Conservation (phyloP, 2,329 filamentous ascomycete genomes). For the Mollisiaceae sp. region DNA sequence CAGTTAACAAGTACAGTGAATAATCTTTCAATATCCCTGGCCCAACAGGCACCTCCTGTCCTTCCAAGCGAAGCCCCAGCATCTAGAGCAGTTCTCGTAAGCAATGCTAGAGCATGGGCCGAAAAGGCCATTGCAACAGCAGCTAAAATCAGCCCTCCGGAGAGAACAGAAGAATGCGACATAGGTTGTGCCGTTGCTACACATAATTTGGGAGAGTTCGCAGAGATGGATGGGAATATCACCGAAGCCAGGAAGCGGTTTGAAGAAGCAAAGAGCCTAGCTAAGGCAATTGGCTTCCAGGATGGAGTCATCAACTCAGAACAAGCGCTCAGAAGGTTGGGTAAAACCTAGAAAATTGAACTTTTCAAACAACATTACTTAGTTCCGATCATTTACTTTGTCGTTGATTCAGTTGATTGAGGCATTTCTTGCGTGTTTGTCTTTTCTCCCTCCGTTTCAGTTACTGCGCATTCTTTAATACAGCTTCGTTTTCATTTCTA, state of each 20-base stretch:
- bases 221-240: conserved; percentile 71
- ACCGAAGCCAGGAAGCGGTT: conserved; percentile 71
- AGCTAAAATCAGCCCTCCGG: conserved; percentile 65
- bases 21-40: conserved; percentile 76
- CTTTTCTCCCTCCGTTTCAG: not conserved
- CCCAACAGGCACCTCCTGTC: conserved; percentile 51
- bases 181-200: conserved; percentile 80
- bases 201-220: conserved; percentile 87
- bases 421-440: not conserved
- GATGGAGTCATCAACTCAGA: conserved; percentile 59
- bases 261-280: conserved; percentile 68
- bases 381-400: not conserved
- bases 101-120: conserved; percentile 79
- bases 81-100: conserved; percentile 66
- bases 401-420: not conserved
- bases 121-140: conserved; percentile 74
- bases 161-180: conserved; percentile 80
- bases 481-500: not conserved
- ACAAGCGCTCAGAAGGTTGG: conserved; percentile 51
- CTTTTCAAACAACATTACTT: not conserved
- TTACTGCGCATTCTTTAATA: not conserved
- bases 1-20: conserved; percentile 63
- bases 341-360: not conserved
- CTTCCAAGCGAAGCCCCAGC: conserved; percentile 46
- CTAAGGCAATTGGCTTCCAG: conserved; percentile 57